Percentiles rank a stretch among this genome's conserved stretches.
These are phyloP conservation scores for Botrytis paeoniae DNA, from an alignment of 2,329 filamentous ascomycete species.

Conservation along the genomic window DNA sequence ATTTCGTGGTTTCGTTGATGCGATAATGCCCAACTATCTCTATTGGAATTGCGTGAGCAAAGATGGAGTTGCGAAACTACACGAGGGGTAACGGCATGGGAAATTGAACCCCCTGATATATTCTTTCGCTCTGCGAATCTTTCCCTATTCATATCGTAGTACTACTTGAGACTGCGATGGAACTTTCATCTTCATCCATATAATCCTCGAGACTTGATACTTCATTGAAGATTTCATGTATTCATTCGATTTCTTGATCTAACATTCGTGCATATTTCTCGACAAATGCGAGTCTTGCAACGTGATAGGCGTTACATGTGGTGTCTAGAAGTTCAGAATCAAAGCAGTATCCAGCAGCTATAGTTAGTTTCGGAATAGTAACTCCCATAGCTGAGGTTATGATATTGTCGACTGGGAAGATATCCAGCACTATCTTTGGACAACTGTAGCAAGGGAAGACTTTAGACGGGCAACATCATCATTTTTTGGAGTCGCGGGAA, in stretches of 20 bases:
- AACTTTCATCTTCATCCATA: neutral
- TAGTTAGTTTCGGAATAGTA: neutral
- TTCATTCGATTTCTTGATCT: neutral
- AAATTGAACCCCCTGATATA: rapidly evolving
- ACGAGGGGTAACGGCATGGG: neutral
- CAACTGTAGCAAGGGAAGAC: neutral
- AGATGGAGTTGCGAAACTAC: neutral
- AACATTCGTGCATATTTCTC: neutral
- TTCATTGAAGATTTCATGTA: neutral
- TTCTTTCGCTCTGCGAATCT: neutral
- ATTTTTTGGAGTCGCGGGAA: neutral
- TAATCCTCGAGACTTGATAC: neutral
- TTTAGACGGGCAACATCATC: neutral
- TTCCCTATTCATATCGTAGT: neutral
- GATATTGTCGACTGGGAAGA: neutral
- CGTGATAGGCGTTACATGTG: neutral
- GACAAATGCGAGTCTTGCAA: neutral
- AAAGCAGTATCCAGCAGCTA: neutral
- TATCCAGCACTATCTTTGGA: neutral
- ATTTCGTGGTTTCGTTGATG: neutral
- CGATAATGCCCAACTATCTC: neutral
- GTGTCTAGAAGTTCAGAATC: neutral
- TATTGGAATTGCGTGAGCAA: neutral
- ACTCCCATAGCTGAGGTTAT: neutral
- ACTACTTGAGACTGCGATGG: neutral